Conservation (phyloP, 352 stramenopile species). For the Pilasporangium apinafurcum region DNA sequence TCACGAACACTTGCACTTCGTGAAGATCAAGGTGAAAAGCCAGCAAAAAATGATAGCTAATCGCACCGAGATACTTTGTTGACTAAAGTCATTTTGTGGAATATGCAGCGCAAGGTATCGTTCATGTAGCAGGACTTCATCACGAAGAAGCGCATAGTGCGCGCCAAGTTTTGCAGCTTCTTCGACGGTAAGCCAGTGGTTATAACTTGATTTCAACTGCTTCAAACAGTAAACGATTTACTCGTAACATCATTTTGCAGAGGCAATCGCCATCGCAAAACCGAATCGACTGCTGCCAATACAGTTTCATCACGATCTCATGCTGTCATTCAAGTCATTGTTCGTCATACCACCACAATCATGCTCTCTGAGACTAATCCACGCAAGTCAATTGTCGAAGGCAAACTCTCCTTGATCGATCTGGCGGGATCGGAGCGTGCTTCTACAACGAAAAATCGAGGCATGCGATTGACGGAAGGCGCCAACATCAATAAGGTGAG, state of each 20-base stretch:
- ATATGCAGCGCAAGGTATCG: conserved; percentile 27
- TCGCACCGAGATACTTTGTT: too few relatives aligned
- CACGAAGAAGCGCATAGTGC: conserved; percentile 41
- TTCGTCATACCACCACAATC: conserved; percentile 51
- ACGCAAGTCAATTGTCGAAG: conserved; percentile 52
- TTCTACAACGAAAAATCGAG: conserved; percentile 70
- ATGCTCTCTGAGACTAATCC: conserved; percentile 35
- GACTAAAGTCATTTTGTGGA: too few relatives aligned
- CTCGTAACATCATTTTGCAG: conserved; percentile 5
- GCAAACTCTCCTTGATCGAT: conserved; percentile 82
- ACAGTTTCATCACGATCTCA: conserved; percentile 78
- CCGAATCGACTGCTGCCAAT: conserved; percentile 75
- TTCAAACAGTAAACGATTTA: background rate
- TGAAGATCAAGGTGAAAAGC: conserved; percentile 33
- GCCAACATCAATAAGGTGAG: conserved; percentile 64
- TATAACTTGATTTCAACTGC: background rate
- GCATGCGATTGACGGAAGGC: conserved; percentile 47
- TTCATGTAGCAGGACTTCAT: conserved; percentile 47
- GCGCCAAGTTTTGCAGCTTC: conserved; percentile 35
- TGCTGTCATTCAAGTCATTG: conserved; percentile 71
- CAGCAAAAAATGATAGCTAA: too few relatives aligned
- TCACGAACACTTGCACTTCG: conserved; percentile 22
- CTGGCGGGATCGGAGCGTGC: conserved; percentile 78
- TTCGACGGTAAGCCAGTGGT: conserved; percentile 31
- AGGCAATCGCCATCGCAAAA: conserved; percentile 48